Percentiles rank a stretch among this genome's conserved stretches.
Evolutionary conservation across 257 asterid genomes (phyloP).

Genomic region (Salvia splendens): DNA sequence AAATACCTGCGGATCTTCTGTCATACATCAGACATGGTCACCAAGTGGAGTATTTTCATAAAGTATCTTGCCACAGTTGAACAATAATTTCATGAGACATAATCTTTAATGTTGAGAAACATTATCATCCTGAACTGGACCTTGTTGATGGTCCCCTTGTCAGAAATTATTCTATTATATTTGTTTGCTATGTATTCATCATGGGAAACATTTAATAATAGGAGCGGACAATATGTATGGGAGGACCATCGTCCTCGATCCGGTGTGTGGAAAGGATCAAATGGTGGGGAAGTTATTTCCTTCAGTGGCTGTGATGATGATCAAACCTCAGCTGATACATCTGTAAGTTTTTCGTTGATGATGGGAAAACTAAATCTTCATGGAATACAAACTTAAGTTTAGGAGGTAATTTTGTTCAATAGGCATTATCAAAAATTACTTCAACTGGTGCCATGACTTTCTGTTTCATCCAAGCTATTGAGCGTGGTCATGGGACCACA

Average conservation of each 20-base stretch:
- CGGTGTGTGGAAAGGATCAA: constrained; percentile 87
- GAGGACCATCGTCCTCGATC: constrained; percentile 98
- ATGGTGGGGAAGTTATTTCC: constrained; percentile 88
- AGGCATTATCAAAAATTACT: constrained; percentile 92
- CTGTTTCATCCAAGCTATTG: constrained; percentile 97
- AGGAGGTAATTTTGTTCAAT: constrained; percentile 28
- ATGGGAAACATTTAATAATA: constrained; percentile 31
- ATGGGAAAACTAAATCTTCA: background rate
- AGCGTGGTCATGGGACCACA: constrained; percentile 79
- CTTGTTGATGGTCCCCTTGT: constrained; percentile 11
- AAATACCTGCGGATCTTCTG: background rate
- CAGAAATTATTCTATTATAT: constrained; percentile 2
- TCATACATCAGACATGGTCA: background rate
- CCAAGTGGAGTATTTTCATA: background rate
- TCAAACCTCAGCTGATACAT: constrained; percentile 95
- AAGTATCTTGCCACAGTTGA: constrained; percentile 3
- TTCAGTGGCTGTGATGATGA: constrained; percentile 96
- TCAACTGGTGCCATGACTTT: constrained; percentile 98
- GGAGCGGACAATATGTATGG: constrained; percentile 87
- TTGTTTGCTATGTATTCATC: constrained; percentile 6
- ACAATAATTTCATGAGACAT: constrained; percentile 10
- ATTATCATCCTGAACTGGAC: background rate
- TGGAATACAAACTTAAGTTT: constrained; percentile 1
- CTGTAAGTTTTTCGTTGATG: constrained; percentile 53
- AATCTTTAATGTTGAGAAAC: constrained; percentile 1